Percentiles rank a stretch among this genome's conserved stretches.
phyloP scores from a whole-genome alignment of 2,329 filamentous ascomycete species.

The Pseudogymnoascus sp. region DNA sequence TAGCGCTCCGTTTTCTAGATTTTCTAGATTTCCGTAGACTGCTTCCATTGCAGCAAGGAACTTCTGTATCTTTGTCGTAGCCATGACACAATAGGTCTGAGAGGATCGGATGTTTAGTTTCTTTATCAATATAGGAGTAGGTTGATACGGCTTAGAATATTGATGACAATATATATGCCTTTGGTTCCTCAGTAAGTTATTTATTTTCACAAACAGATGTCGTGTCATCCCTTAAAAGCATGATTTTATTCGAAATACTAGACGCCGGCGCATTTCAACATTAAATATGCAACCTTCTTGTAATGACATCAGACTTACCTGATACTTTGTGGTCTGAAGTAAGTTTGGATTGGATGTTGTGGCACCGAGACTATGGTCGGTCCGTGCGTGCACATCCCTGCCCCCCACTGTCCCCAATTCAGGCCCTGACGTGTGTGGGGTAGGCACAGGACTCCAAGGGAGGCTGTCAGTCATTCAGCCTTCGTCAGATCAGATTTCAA shows the following conservation, averaged over 20 bases:
- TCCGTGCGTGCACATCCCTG: background rate
- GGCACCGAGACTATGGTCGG: background rate
- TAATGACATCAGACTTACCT: constrained; percentile 1
- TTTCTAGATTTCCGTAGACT: background rate
- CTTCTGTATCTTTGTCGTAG: background rate
- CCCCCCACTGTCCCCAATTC: background rate
- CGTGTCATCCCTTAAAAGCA: background rate
- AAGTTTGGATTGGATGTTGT: background rate
- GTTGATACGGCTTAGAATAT: background rate
- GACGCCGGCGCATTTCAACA: background rate
- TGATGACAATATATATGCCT: background rate
- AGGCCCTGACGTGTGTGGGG: background rate
- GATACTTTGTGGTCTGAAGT: background rate
- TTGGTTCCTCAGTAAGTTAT: background rate
- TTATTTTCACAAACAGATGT: background rate
- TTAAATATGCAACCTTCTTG: background rate
- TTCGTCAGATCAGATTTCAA: background rate
- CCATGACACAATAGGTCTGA: background rate
- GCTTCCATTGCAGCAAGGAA: background rate
- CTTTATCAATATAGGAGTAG: background rate
- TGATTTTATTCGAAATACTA: background rate
- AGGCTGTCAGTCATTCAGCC: background rate
- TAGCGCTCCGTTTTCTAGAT: background rate
- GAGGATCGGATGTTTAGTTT: background rate
- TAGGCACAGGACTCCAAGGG: background rate